Base-by-base conservation (phyloP, 2,329 filamentous ascomycete species). In the Berkeleyomyces rouxiae region DNA sequence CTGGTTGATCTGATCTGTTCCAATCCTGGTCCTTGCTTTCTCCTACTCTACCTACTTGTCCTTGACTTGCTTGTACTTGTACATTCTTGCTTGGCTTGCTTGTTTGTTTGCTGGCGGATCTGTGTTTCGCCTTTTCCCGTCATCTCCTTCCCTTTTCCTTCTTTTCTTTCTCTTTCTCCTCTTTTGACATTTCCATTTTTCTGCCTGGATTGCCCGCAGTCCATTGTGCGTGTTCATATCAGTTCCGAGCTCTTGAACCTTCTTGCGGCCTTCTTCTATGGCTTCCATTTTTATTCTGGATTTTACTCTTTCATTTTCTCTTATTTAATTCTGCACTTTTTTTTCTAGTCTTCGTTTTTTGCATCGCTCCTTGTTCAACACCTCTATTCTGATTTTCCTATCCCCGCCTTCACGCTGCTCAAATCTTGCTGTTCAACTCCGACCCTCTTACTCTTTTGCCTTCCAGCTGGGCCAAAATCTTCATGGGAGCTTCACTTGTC, bases 271-370 rank as follows among this genome's bases (percentile, higher is more conserved):
- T 43, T 16, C 23, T 23, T 40, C 44, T 59, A 13, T 11, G 16
- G n/a, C 42, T 44, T 46, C 40, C 13, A 16, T 40, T 33, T 16
- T 53, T 61, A 51, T 37, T 36, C 16, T 51, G 40, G 42, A 31
- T 51, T 42, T 61, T n/a, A 33, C n/a, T 55, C 37, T 39, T 49
- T 37, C 11, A 37, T 47, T 49, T 31, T 51, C n/a, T 13, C 13
- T 37, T 47, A 53, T 31, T 46, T 46, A 46, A 46, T 42, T 55
- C 31, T 44, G 10, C 46, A 6, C 42, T 59, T 59, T 37, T 23
- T 36, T 59, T 61, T 61, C 39, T n/a, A 23, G n/a, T 31, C 47
- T 53, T 53, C 23, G 47, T 43, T 62, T 46, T 61, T 49, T 61
- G 16, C 51, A 23, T 61, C 31, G 11, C 47, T 40, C 39, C 46